These are phyloP conservation scores for Sarcodon aspratus DNA, from an alignment of 768 basidiomycete genomes.

Conservation along the genomic window DNA sequence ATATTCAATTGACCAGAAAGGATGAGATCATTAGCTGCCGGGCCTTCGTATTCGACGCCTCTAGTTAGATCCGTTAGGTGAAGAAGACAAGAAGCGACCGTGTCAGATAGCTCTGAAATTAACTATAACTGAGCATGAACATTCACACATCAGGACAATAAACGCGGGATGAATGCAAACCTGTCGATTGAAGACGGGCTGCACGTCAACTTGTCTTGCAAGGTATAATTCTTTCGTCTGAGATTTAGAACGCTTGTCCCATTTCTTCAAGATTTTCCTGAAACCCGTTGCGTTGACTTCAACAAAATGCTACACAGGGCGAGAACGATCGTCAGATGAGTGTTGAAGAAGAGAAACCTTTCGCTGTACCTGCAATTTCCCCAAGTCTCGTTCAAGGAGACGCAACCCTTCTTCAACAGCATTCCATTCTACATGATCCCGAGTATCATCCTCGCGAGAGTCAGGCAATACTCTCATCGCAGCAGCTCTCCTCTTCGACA, in stretches of 20 bases:
- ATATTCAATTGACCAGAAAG: constrained; percentile 60
- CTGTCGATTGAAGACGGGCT: constrained; percentile 94
- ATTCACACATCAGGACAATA: background rate
- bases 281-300: constrained; percentile 97
- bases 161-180: constrained; percentile 26
- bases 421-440: constrained; percentile 82
- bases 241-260: constrained; percentile 92
- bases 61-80: constrained; percentile 69
- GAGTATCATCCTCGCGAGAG: constrained; percentile 40
- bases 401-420: constrained; percentile 96
- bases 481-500: constrained; percentile 86
- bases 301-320: constrained; percentile 68
- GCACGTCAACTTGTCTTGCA: constrained; percentile 94
- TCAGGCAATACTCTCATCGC: constrained; percentile 65
- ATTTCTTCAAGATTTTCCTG: constrained; percentile 96
- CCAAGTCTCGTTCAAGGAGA: constrained; percentile 85
- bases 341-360: constrained; percentile 5
- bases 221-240: constrained; percentile 96
- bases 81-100: constrained; percentile 73
- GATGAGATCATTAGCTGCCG: constrained; percentile 58
- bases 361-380: constrained; percentile 75
- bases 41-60: constrained; percentile 69
- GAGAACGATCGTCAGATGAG: constrained; percentile 2
- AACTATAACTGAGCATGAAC: constrained; percentile 37
- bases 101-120: constrained; percentile 91